Evolutionary conservation across 768 basidiomycete species (phyloP).

Genomic region (Russula ochroleuca): DNA sequence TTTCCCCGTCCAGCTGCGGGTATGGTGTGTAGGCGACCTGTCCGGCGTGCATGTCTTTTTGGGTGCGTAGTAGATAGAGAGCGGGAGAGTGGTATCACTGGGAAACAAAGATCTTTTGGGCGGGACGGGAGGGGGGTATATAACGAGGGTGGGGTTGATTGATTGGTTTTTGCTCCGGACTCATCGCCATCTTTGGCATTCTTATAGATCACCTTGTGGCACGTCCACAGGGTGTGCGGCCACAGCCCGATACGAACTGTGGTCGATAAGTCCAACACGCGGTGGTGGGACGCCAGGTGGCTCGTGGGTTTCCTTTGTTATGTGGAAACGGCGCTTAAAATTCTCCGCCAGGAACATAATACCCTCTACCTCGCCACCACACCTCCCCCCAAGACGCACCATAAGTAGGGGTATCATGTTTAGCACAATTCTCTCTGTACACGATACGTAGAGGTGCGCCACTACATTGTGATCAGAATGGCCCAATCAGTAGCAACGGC

Average conservation of each 20-base stretch:
- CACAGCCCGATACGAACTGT: slow-evolving; percentile 21
- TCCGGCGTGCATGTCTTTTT: slow-evolving; percentile 10
- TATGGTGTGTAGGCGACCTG: background rate
- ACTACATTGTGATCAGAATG: slow-evolving; percentile 39
- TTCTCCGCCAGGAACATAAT: background rate
- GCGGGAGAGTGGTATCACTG: background rate
- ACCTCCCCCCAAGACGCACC: background rate
- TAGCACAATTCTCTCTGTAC: background rate
- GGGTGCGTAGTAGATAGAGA: background rate
- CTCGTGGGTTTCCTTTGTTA: slow-evolving; percentile 9
- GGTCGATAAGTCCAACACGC: slow-evolving; percentile 21
- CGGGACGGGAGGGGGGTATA: background rate
- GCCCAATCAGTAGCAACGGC: slow-evolving; percentile 60
- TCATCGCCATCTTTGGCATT: slow-evolving; percentile 1
- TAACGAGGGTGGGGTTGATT: background rate
- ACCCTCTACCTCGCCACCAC: slow-evolving; percentile 12
- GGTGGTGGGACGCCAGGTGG: slow-evolving; percentile 6
- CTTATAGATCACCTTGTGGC: slow-evolving; percentile 21
- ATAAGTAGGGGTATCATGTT: background rate
- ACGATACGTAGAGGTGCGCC: background rate
- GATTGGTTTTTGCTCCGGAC: background rate
- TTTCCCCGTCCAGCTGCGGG: slow-evolving; percentile 17
- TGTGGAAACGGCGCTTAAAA: slow-evolving; percentile 12
- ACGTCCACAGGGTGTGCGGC: slow-evolving; percentile 15
- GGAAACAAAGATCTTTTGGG: background rate